These are phyloP conservation scores for Raffaelea arxii DNA, from an alignment of 2,329 filamentous ascomycete species.

Conservation along the genomic window DNA sequence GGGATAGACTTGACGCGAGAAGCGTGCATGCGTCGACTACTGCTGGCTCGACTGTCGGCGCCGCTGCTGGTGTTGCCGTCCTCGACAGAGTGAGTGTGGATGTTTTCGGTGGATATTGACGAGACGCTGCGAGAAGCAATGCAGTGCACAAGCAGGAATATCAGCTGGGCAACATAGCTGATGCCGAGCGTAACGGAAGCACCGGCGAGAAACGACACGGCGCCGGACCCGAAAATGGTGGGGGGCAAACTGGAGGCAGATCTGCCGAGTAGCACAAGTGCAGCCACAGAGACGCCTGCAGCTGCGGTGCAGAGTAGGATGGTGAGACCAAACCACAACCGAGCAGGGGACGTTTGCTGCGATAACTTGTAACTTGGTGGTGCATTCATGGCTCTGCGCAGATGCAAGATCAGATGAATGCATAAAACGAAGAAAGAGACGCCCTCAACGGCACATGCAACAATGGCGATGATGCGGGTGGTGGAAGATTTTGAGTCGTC, in stretches of 20 bases:
- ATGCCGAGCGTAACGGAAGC: conserved; percentile 34
- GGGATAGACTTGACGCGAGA: conserved; percentile 40
- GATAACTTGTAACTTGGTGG: conserved; percentile 12
- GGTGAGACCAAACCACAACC: conserved; percentile 26
- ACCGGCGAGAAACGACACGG: conserved; percentile 30
- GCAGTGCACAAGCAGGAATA: conserved; percentile 37
- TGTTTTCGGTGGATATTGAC: neutral
- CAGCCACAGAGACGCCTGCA: conserved; percentile 32
- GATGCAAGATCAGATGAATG: conserved; percentile 21
- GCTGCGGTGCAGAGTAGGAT: conserved; percentile 33
- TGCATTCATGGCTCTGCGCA: conserved; percentile 15
- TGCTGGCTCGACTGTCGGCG: conserved; percentile 2
- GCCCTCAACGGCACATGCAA: conserved; percentile 27
- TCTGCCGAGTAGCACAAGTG: conserved; percentile 30
- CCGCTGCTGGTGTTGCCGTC: neutral
- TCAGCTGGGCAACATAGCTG: conserved; percentile 35
- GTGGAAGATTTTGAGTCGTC: conserved; percentile 17
- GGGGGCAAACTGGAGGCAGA: conserved; percentile 18
- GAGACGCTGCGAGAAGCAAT: neutral
- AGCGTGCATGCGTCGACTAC: conserved; percentile 19
- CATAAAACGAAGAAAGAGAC: conserved; percentile 25
- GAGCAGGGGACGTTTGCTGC: conserved; percentile 19
- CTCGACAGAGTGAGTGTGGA: neutral
- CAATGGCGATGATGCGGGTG: conserved; percentile 25
- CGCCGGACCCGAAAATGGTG: conserved; percentile 22